Percentiles rank a stretch among this genome's conserved stretches.
Evolutionary conservation across 805 yeast species (phyloP).

Genomic region (Saturnispora gosingensis): DNA sequence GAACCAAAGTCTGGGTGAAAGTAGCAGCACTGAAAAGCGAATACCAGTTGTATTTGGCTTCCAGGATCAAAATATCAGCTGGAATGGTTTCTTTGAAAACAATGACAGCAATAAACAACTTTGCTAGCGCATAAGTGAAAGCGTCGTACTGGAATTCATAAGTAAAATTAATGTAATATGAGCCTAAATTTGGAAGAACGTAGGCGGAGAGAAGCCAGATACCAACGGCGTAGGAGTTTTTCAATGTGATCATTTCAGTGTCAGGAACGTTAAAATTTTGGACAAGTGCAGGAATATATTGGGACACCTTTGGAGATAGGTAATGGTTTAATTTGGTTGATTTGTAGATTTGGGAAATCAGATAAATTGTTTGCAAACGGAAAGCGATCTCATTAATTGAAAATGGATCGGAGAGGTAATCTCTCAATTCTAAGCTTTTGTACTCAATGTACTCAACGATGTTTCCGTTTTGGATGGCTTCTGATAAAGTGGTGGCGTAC

Average conservation of each 20-base stretch:
- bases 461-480: conserved; percentile 10
- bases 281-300: conserved; percentile 19
- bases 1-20: conserved; percentile 12
- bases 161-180: conserved; percentile 48
- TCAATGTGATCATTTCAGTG: conserved; percentile 26
- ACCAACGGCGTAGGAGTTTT: conserved; percentile 26
- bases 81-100: conserved; percentile 25
- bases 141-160: conserved; percentile 47
- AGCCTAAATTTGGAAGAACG: conserved; percentile 32
- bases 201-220: conserved; percentile 36
- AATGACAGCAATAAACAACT: conserved; percentile 33
- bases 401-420: conserved; percentile 27
- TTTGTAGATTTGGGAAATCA: conserved; percentile 14
- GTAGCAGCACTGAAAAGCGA: conserved; percentile 15
- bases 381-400: conserved; percentile 22
- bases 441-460: conserved; percentile 17
- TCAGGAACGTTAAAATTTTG: conserved; percentile 28
- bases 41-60: conserved; percentile 25
- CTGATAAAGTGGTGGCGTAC: conserved; percentile 4
- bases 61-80: conserved; percentile 19
- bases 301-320: conserved; percentile 20
- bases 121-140: conserved; percentile 37
- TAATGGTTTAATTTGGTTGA: conserved; percentile 16
- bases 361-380: conserved; percentile 17
- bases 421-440: conserved; percentile 24